Evolutionary conservation across 1,284 basidiomycete species (phyloP).

Genomic region (Leccinum brunneo-olivaceum): DNA sequence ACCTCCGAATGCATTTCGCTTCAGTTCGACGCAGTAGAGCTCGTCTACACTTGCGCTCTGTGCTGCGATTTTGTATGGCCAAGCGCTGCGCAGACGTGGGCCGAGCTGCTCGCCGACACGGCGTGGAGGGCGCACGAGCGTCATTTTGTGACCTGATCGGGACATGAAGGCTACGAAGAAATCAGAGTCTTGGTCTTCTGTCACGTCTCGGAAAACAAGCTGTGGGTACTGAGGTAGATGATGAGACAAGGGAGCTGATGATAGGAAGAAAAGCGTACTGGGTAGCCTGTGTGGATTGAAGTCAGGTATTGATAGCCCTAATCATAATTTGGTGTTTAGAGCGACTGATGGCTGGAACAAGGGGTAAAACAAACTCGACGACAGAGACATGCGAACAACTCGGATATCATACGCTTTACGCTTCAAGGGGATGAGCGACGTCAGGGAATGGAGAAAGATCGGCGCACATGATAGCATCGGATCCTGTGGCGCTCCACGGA

Average conservation of each 20-base stretch:
- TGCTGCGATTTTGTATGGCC: conserved; percentile 45
- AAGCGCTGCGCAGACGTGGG: conserved; percentile 36
- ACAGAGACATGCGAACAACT: conserved; percentile 36
- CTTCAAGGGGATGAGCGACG: conserved; percentile 23
- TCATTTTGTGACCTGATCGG: conserved; percentile 47
- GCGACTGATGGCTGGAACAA: background rate
- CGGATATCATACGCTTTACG: conserved; percentile 38
- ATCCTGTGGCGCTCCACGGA: conserved; percentile 40
- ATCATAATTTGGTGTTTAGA: conserved; percentile 11
- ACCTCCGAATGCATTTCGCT: conserved; percentile 37
- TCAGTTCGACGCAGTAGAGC: conserved; percentile 45
- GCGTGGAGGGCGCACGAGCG: conserved; percentile 52
- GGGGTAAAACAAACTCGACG: conserved; percentile 28
- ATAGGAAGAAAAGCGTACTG: conserved; percentile 34
- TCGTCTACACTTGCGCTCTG: conserved; percentile 45
- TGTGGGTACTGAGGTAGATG: conserved; percentile 41
- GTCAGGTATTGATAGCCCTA: conserved; percentile 52
- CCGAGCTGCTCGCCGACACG: conserved; percentile 44
- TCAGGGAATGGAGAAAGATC: background rate
- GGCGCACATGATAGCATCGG: conserved; percentile 38
- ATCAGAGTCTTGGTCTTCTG: conserved; percentile 39
- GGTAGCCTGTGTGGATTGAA: conserved; percentile 48
- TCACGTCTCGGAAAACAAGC: conserved; percentile 50
- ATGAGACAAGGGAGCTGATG: conserved; percentile 5
- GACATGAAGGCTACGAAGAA: conserved; percentile 63